Evolutionary conservation across 352 stramenopile species (phyloP), one percentile per base, ranked within the genome.

Genomic region (Globisporangium cylindrosporum): DNA sequence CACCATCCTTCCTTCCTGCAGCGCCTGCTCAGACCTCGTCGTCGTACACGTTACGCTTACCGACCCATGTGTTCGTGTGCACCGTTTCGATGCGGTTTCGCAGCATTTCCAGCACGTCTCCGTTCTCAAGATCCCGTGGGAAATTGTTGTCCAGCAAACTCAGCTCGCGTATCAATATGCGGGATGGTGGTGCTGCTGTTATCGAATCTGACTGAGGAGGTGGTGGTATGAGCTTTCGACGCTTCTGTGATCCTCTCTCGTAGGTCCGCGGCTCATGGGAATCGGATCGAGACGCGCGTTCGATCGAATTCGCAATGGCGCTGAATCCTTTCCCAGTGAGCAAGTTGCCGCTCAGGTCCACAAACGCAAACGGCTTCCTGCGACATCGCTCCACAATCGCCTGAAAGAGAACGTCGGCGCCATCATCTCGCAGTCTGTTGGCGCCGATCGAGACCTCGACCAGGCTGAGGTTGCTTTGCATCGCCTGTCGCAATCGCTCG

Each of bases 311-410:
- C 48, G 70, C 69, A 4, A 92, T 75, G 51, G 66, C 76, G 18
- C 70, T 61, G 18, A 94, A 62, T 1, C 75, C 81, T 27, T 74
- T 78, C 10, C 69, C 38, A 22, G 85, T 95, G 43, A 95, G 73
- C 22, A 95, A 67, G 56, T 95, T 95, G 32, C 85, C 87, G 66
- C 83, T 91, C 18, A 95, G 64, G 62, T 95, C 84, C 22, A 93
- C 69, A 14, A 78, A 58, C 34, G 68, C 68, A 27, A 77, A 91
- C 34, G 82, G 65, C 59, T 80, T 80, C 20, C 25, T 60, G 36
- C 70, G 71, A 20, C 69, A 75, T 56, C 86, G 77, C 34, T 81
- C 77, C 7, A 82, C 71, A 27, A 95, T 59, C 34, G 84, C 76
- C 55, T 75, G 69, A 15, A 92, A 74, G 12, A 95, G 48, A 27